Conservation (phyloP, 2,329 filamentous ascomycete species). For the Fusarium ambrosium region DNA sequence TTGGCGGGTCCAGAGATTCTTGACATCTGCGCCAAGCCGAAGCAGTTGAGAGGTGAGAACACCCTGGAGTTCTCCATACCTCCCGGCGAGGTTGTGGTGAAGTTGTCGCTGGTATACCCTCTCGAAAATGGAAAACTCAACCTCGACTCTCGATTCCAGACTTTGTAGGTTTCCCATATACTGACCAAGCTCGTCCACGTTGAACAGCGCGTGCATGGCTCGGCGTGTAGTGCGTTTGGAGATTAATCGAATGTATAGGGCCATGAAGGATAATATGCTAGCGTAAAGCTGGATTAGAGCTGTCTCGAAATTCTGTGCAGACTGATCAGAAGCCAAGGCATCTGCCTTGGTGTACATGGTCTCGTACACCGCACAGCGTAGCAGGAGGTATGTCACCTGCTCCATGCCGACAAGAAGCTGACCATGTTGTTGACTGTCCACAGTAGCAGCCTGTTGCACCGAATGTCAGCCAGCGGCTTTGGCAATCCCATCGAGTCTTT, state of each 20-base stretch:
- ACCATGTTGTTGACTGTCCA: background rate
- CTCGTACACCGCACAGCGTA: background rate
- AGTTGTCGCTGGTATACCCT: background rate
- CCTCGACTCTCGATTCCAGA: background rate
- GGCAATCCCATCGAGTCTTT: background rate
- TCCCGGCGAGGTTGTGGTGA: background rate
- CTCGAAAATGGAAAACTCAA: background rate
- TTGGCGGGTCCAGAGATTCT: constrained; percentile 9
- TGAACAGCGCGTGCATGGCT: background rate
- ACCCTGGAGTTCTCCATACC: background rate
- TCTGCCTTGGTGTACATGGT: background rate
- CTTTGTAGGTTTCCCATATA: background rate
- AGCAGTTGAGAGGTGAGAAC: background rate
- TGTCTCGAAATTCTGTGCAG: background rate
- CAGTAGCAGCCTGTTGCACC: background rate
- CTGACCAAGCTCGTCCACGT: background rate
- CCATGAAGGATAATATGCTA: background rate
- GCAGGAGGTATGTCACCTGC: background rate
- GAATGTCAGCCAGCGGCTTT: background rate
- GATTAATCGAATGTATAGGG: background rate
- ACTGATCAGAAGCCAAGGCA: background rate
- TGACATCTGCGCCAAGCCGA: background rate
- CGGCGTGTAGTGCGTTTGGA: background rate
- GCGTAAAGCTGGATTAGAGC: background rate
- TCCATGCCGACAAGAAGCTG: background rate